Percentiles rank a stretch among this genome's conserved stretches.
These are phyloP conservation scores for Erythrobasidium yunnanense DNA, from an alignment of 768 basidiomycete genomes.

Conservation along the genomic window DNA sequence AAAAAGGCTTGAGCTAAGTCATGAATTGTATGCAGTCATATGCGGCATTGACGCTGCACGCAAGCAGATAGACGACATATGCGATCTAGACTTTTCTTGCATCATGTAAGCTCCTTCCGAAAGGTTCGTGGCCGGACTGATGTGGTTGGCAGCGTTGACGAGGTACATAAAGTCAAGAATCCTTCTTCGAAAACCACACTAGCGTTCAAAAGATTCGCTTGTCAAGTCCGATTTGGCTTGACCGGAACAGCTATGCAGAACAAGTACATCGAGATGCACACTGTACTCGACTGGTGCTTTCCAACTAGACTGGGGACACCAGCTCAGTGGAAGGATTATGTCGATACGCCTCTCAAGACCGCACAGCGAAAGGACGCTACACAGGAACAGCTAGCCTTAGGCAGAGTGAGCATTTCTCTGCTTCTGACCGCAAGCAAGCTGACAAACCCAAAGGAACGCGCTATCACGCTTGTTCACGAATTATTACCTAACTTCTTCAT, in stretches of 20 bases:
- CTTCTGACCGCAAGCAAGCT: neutral
- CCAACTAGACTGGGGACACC: constrained; percentile 63
- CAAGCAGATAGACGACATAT: constrained; percentile 57
- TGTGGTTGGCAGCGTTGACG: constrained; percentile 54
- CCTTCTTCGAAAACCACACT: constrained; percentile 53
- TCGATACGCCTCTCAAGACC: constrained; percentile 44
- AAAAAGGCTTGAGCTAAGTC: neutral
- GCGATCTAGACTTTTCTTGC: constrained; percentile 52
- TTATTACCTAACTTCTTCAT: constrained; percentile 74
- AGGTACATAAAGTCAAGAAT: constrained; percentile 84
- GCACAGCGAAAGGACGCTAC: constrained; percentile 40
- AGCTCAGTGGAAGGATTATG: constrained; percentile 64
- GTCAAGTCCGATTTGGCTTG: constrained; percentile 64
- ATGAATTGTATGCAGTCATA: constrained; percentile 45
- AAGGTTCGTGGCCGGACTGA: constrained; percentile 27
- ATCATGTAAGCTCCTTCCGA: constrained; percentile 49
- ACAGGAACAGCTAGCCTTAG: constrained; percentile 34
- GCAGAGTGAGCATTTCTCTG: constrained; percentile 34
- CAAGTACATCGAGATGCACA: constrained; percentile 79
- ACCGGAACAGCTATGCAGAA: constrained; percentile 74
- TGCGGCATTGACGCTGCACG: constrained; percentile 68
- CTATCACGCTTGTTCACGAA: constrained; percentile 53
- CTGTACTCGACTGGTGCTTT: constrained; percentile 82
- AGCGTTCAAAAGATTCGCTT: constrained; percentile 63
- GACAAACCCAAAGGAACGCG: constrained; percentile 55